Conservation (phyloP, 2,329 filamentous ascomycete species). For the Pseudogymnoascus sp. region DNA sequence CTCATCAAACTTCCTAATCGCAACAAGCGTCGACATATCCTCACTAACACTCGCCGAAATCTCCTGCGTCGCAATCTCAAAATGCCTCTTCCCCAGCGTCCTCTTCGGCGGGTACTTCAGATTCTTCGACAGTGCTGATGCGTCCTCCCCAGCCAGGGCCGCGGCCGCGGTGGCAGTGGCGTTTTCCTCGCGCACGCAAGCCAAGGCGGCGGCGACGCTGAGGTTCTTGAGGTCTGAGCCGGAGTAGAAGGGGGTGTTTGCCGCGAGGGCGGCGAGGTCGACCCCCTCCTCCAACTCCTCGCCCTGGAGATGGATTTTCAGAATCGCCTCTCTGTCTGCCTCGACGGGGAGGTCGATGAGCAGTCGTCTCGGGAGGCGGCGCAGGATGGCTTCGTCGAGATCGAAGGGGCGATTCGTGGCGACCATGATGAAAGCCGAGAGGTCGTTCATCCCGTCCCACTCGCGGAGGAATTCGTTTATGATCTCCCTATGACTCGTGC, state of each 20-base stretch:
- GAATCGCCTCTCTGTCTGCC: conserved; percentile 57
- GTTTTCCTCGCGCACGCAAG: conserved; percentile 69
- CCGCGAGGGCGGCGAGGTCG: conserved; percentile 53
- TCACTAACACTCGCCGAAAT: conserved; percentile 90
- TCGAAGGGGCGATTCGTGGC: conserved; percentile 95
- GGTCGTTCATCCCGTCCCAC: conserved; percentile 83
- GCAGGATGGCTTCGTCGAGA: conserved; percentile 77
- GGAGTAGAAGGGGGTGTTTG: conserved; percentile 67
- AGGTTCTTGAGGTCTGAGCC: conserved; percentile 79
- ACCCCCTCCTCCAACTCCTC: conserved; percentile 57
- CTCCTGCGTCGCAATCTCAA: conserved; percentile 76
- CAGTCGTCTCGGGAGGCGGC: conserved; percentile 64
- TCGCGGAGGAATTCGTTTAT: conserved; percentile 96
- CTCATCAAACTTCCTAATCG: conserved; percentile 92
- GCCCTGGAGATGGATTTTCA: conserved; percentile 62
- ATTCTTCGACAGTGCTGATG: conserved; percentile 17
- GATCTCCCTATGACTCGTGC: conserved; percentile 72
- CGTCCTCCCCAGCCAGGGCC: conserved; percentile 28
- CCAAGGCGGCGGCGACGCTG: conserved; percentile 70
- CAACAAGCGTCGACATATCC: conserved; percentile 79
- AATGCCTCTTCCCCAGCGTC: conserved; percentile 60
- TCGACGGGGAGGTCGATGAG: conserved; percentile 65
- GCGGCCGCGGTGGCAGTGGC: conserved; percentile 31
- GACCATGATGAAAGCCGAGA: conserved; percentile 93
- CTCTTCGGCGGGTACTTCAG: conserved; percentile 63